These are phyloP conservation scores for Trichaptum fuscoviolaceum DNA, from an alignment of 768 basidiomycete species.

Conservation along the genomic window DNA sequence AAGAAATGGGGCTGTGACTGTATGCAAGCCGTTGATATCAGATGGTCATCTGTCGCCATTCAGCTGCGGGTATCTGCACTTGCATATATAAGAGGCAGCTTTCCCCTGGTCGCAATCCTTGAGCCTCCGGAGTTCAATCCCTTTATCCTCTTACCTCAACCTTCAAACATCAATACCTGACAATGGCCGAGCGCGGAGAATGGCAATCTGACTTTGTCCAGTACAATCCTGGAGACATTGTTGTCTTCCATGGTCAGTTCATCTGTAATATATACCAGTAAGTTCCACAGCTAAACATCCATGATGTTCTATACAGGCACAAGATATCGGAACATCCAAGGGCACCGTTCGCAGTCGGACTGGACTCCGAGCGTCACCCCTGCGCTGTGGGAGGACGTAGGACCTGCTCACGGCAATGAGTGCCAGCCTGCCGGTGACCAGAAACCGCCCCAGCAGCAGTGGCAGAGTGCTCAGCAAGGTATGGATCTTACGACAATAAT, in stretches of 20 bases:
- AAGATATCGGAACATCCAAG: not conserved
- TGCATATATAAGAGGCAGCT: not conserved
- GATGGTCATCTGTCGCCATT: not conserved
- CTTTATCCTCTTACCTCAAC: not conserved
- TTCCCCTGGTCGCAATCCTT: not conserved
- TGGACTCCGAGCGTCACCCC: conserved; percentile 63
- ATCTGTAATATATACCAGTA: not conserved
- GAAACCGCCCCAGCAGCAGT: conserved; percentile 23
- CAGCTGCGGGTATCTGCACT: not conserved
- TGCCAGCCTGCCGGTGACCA: conserved; percentile 18
- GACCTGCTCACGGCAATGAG: conserved; percentile 6
- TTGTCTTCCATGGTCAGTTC: not conserved
- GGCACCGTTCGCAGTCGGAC: conserved; percentile 38
- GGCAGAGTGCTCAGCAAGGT: conserved; percentile 17
- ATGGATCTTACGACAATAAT: not conserved
- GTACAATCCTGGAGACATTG: not conserved
- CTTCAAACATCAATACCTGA: not conserved
- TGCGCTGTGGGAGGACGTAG: conserved; percentile 57
- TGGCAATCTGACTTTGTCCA: not conserved
- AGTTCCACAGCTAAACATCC: too few species aligned
- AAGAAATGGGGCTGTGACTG: not conserved
- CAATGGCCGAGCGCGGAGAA: not conserved
- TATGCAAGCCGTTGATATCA: not conserved
- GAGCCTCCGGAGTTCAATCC: not conserved
- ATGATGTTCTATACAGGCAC: not conserved